Conservation (phyloP, 2,329 filamentous ascomycete genomes). For the Colletotrichum viniferum region DNA sequence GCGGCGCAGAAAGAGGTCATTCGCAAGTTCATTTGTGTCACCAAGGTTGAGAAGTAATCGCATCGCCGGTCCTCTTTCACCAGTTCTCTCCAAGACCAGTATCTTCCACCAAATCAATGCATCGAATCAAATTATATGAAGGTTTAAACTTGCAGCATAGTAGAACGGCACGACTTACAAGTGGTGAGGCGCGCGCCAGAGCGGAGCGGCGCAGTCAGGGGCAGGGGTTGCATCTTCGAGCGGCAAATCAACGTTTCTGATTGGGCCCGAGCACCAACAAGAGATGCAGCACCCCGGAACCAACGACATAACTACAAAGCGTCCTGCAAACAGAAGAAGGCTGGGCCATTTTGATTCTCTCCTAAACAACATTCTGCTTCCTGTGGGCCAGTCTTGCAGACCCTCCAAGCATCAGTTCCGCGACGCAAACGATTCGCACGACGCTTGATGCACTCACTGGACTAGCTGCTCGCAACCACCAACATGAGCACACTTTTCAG, state of each 20-base stretch:
- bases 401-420: background rate
- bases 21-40: background rate
- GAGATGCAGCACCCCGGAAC: background rate
- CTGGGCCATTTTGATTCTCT: background rate
- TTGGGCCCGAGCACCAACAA: background rate
- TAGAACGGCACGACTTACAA: background rate
- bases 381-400: background rate
- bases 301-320: background rate
- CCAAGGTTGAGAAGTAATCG: background rate
- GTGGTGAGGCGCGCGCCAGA: background rate
- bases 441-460: background rate
- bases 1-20: background rate
- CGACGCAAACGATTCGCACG: background rate
- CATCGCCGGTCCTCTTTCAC: background rate
- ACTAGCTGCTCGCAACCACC: background rate
- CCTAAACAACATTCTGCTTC: background rate
- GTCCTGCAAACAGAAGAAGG: background rate
- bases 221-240: background rate
- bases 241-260: background rate
- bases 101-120: background rate
- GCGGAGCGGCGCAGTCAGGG: background rate
- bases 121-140: background rate
- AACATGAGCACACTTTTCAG: background rate
- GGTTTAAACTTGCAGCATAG: background rate
- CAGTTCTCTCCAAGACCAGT: background rate